Evolutionary conservation across 164 flowering plant genomes (phyloP).

Genomic region (Tetrastigma voinierianum): DNA sequence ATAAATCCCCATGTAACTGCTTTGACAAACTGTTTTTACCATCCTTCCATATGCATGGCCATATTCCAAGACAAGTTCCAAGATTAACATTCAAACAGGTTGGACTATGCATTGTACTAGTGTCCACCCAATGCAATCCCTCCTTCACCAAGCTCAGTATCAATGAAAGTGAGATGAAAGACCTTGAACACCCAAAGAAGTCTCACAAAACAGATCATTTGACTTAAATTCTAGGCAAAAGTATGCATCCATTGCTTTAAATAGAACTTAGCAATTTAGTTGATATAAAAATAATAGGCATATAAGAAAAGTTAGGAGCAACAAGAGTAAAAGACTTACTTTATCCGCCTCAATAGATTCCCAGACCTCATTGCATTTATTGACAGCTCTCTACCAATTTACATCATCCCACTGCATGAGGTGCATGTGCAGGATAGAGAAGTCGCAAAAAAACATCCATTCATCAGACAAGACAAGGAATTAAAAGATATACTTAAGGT

Average conservation of each 20-base stretch:
- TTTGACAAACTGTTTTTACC: too few relatives aligned
- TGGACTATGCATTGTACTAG: not conserved
- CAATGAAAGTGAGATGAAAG: not conserved
- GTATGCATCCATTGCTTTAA: not conserved
- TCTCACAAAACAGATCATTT: not conserved
- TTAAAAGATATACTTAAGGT: too few relatives aligned
- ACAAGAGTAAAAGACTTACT: slow-evolving; percentile 37
- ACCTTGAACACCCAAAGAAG: not conserved
- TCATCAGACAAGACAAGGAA: not conserved
- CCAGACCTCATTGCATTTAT: slow-evolving; percentile 67
- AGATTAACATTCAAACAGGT: not conserved
- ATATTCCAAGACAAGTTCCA: too few relatives aligned
- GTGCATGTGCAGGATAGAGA: slow-evolving; percentile 78
- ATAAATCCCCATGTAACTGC: too few relatives aligned
- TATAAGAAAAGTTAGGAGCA: not conserved
- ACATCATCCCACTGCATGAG: slow-evolving; percentile 89
- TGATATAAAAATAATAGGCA: not conserved
- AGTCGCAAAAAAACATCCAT: slow-evolving; percentile 90
- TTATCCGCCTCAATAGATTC: slow-evolving; percentile 52
- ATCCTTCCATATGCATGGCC: too few relatives aligned
- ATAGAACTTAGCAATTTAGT: not conserved
- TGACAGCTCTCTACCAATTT: slow-evolving; percentile 56
- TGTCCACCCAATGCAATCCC: not conserved
- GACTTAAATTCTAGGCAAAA: not conserved
- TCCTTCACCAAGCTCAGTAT: too few relatives aligned